These are phyloP conservation scores for Metarhizium rileyi DNA, from an alignment of 2,329 filamentous ascomycete species.

Conservation along the genomic window DNA sequence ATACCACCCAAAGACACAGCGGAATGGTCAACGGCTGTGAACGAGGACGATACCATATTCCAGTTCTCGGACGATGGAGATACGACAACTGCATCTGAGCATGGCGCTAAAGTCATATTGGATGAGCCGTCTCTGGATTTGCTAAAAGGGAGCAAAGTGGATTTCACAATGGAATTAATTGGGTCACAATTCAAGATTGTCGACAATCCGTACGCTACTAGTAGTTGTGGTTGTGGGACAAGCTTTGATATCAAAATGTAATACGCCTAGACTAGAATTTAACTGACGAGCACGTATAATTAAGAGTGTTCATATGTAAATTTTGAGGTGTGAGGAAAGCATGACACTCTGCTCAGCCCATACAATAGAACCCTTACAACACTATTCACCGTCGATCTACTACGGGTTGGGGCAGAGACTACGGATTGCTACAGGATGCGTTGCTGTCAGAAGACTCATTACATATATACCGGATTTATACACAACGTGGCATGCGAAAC, in stretches of 20 bases:
- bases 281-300: neutral
- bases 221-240: constrained; percentile 93
- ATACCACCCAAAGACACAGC: constrained; percentile 33
- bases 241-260: constrained; percentile 87
- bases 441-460: too few relatives aligned
- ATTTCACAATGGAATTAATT: constrained; percentile 94
- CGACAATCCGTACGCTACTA: constrained; percentile 84
- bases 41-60: constrained; percentile 83
- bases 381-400: too few relatives aligned
- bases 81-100: constrained; percentile 16
- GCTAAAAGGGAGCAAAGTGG: constrained; percentile 86
- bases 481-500: constrained; percentile 16
- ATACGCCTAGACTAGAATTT: neutral
- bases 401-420: too few relatives aligned
- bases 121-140: constrained; percentile 81
- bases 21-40: constrained; percentile 25
- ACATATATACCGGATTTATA: too few relatives aligned
- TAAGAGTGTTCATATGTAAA: too few relatives aligned
- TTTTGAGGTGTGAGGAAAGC: too few relatives aligned
- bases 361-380: too few relatives aligned
- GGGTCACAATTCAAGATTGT: constrained; percentile 85
- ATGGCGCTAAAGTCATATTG: constrained; percentile 69
- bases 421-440: too few relatives aligned
- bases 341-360: too few relatives aligned
- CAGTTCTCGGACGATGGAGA: constrained; percentile 48